Base-by-base conservation (phyloP, 805 yeast genomes). In the Candida boleticola region DNA sequence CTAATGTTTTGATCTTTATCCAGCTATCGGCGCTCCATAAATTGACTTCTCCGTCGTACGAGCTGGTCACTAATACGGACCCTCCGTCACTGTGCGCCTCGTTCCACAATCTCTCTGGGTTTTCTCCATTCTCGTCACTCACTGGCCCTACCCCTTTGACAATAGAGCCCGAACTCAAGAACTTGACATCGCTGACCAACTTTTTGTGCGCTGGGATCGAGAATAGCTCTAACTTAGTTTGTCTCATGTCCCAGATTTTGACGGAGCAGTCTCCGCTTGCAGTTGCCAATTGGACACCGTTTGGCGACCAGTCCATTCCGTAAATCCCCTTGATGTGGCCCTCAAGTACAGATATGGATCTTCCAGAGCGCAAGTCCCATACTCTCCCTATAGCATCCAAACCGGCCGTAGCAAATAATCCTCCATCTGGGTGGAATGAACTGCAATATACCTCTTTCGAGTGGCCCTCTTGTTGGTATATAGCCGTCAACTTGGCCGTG, bases 311-410 rank as follows among this genome's bases (percentile, higher is more conserved):
- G 49, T 78, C 88, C 34, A 83, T 56, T 1, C 82, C 66, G 58
- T 86, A 80, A 0, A 92, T 77, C 0, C 87, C 89, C 44, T 80
- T 76, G 5, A 78, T 74, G 60, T 93, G 98, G 1, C 86, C 86
- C 22, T 72, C 68, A 3, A 89, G 60, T 7, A 71, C 61, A 57
- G 77, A 69, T 1, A 86, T 72, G 0, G 79, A 68, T 42, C 77
- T 71, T 3, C 97, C 98, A 0, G 84, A 71, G 40, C 99, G 66
- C 30, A 92, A 59, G 63, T 92, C 99, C 97, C 97, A 92, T 2
- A 90, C 57, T 34, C 83, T 67, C 0, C 80, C 82, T 16, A 80
- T 62, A 0, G 83, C 85, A 60, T 92, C 97, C 4, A 82, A 63
- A 0, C 97, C 96, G 3, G 83, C 93, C 10, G 88, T 78, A 0